Base-by-base conservation (phyloP, 2,329 filamentous ascomycete species). In the Laburnicola sp. region DNA sequence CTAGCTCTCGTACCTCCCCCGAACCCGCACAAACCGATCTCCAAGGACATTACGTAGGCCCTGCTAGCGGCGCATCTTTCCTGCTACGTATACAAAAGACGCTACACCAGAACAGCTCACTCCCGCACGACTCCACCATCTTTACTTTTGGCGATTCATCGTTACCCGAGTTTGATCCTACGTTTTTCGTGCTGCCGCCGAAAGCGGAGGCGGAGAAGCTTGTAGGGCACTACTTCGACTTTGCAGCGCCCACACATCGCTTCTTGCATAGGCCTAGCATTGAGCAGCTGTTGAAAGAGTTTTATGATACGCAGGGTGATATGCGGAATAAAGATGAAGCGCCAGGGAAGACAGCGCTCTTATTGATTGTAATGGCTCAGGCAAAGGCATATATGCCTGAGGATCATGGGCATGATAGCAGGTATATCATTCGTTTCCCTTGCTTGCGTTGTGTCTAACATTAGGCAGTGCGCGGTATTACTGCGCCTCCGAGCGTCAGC, bases 181-280 rank as follows among this genome's bases (percentile, higher is more conserved):
- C 73, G 0, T 75, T 76, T 45, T 78, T 76, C 49, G 65, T 76
- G 5, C 59, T 81, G 28, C 75, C 53, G 53, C 71, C 41, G 48
- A 83, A 46, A 73, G 75, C 3, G 48, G 76, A 38, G 71, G 76
- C 30, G 45, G 70, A 65, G 45, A 74, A 76, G 22, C 60, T 83
- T 2, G 68, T 85, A 3, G 72, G 75, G 6, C 70, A 82, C 5
- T 85, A 85, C 47, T 85, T 85, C 54, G 82, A 85, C 40, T 82
- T 81, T 50, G 82, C 81, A 5, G 80, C 83, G 21, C 81, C 82
- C 0, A 85, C 82, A 0, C 83, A 85, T 56, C 77, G 82, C 3
- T 82, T 84, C 49, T 60, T 85, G 21, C 81, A 85, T 58, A 72
- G 80, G 0, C 79, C 80, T 0, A 80, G 77, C 2, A 77, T 82